Percentiles rank a stretch among this genome's conserved stretches.
phyloP scores from a whole-genome alignment of 2,329 filamentous ascomycete genomes.

The Triangularia setosa region DNA sequence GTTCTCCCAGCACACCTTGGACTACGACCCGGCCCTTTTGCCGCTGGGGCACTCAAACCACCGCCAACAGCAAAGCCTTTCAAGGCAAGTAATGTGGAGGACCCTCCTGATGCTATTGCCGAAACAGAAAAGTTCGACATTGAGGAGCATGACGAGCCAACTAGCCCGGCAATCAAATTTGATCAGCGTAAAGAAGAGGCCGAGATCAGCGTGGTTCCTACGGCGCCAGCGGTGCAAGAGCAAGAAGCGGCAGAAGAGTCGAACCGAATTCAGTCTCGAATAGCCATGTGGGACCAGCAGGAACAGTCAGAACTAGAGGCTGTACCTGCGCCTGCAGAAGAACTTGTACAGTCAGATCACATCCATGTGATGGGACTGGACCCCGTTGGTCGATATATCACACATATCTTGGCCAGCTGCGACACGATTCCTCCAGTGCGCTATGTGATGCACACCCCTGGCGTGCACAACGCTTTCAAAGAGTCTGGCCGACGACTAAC shows the following conservation, averaged over 20 bases:
- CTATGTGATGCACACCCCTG: slow-evolving; percentile 26
- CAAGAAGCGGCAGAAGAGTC: background rate
- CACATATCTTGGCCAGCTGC: slow-evolving; percentile 30
- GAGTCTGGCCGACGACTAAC: slow-evolving; percentile 19
- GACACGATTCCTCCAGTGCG: slow-evolving; percentile 29
- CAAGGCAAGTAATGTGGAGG: background rate
- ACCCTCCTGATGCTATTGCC: background rate
- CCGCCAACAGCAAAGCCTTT: background rate
- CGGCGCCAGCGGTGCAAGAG: background rate
- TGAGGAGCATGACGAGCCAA: background rate
- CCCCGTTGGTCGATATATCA: slow-evolving; percentile 29
- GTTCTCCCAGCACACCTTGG: background rate
- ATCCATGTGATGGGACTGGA: slow-evolving; percentile 30
- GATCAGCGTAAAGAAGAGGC: background rate
- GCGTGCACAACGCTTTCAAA: slow-evolving; percentile 27
- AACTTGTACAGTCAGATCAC: slow-evolving; percentile 20
- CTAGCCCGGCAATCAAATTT: background rate
- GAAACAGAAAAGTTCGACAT: background rate
- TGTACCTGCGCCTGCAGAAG: background rate
- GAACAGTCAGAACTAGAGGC: background rate
- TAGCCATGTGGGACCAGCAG: slow-evolving; percentile 15
- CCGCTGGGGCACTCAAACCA: background rate
- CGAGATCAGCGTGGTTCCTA: background rate
- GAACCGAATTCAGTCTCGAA: slow-evolving; percentile 12
- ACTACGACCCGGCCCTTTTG: background rate